A percentile compares a stretch with the other conserved stretches of the same genome.
Evolutionary conservation across 1,284 basidiomycete genomes (phyloP).

Genomic region (Wallemia ichthyophaga): DNA sequence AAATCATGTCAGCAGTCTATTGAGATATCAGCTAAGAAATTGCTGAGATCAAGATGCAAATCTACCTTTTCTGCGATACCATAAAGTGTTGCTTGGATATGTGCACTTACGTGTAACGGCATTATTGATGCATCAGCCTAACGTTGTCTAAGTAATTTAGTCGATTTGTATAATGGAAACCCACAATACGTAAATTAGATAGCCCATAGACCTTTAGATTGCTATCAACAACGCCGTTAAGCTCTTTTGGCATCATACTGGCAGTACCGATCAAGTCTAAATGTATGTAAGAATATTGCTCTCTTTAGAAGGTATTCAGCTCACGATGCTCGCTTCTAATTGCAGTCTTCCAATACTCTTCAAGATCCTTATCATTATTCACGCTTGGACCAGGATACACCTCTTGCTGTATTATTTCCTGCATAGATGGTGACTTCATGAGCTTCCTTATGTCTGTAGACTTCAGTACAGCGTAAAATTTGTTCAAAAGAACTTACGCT

Average conservation of each 20-base stretch:
- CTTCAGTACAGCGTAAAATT: not conserved
- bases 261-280: slow-evolving; percentile 16
- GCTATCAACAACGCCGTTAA: slow-evolving; percentile 19
- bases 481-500: not conserved
- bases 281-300: not conserved
- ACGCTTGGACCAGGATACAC: not conserved
- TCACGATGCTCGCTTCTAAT: not conserved
- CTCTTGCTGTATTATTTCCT: not conserved
- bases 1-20: not conserved
- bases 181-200: slow-evolving; percentile 22
- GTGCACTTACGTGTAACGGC: slow-evolving; percentile 3
- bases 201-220: slow-evolving; percentile 21
- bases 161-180: not conserved
- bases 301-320: not conserved
- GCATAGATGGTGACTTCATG: not conserved
- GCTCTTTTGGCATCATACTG: slow-evolving; percentile 17
- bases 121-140: slow-evolving; percentile 1
- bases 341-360: not conserved
- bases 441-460: not conserved
- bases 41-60: not conserved
- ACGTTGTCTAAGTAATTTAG: not conserved
- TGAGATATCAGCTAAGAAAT: not conserved
- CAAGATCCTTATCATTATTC: not conserved
- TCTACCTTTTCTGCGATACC: slow-evolving; percentile 4
- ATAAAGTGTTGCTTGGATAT: slow-evolving; percentile 5